phyloP scores from a whole-genome alignment of 345 rosid species.

The Populus ilicifolia region DNA sequence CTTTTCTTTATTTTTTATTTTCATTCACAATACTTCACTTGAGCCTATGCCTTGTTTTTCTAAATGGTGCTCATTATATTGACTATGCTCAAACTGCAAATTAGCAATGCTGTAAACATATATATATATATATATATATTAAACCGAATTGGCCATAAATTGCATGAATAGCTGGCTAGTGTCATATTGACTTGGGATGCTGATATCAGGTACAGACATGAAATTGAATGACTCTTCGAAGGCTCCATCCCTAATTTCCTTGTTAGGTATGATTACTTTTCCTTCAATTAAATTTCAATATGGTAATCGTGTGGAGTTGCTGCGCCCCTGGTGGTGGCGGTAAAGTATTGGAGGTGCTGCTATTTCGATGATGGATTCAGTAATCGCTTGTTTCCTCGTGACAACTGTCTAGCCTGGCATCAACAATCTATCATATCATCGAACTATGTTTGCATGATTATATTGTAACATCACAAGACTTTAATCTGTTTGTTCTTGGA shows the following conservation, averaged over 20 bases:
- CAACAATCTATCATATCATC: background rate
- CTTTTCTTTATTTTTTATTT: background rate
- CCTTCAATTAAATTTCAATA: background rate
- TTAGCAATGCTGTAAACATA: background rate
- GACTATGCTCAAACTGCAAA: background rate
- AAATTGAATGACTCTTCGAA: constrained; percentile 58
- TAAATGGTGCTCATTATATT: background rate
- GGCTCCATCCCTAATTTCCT: constrained; percentile 73
- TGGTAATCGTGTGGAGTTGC: background rate
- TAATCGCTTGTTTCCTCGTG: background rate
- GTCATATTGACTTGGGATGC: constrained; percentile 10
- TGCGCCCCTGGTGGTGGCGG: background rate
- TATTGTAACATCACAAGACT: background rate
- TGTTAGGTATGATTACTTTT: constrained; percentile 54
- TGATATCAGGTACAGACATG: constrained; percentile 51
- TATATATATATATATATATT: background rate
- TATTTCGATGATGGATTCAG: background rate
- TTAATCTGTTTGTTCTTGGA: background rate
- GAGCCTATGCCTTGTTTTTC: background rate
- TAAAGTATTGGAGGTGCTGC: background rate
- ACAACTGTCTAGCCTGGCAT: background rate
- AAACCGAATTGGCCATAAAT: background rate
- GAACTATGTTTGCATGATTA: background rate
- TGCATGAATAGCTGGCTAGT: background rate
- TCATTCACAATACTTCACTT: background rate